Base-by-base conservation (phyloP, 2,329 filamentous ascomycete genomes). In the Nannizziopsis barbatae region DNA sequence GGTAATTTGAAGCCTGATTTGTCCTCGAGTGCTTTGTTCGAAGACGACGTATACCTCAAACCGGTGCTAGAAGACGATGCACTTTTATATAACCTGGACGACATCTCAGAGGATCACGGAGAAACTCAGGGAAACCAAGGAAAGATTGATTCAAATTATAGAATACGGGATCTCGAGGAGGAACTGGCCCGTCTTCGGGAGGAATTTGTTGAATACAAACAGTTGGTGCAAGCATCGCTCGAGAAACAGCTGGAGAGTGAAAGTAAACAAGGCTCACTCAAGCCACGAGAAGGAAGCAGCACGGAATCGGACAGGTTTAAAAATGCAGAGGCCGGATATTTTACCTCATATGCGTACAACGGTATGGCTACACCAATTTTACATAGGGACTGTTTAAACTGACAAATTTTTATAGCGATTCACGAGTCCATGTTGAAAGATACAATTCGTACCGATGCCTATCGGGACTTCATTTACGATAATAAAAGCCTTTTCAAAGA, bases 401-500 rank as follows among this genome's bases (percentile, higher is more conserved):
- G 20, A 40, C 49, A 33, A 43, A 37, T 35, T 20, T 50, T 5
- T 14, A n/a, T 61, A 84, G 86, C 87, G 50, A 95, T 96, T 49
- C 89, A 96, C 64, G 87, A 95, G 62, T 88, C 84, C 6, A 96
- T 96, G 89, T 76, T 96, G 53, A 94, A 95, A 64, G 89, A 96
- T 61, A 74, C 78, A 0, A 75, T 95, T 36, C 83, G 89, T 45
- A 96, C 89, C 9, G 85, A 95, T 59, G 83, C 86, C 2, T 96
- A 96, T 68, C 81, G 89, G 40, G 88, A 96, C 67, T 95, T 95
- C 63, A 88, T 95, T 60, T 95, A 95, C 69, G 79, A 81, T 56
- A 87, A 95, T 70, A 92, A 94, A 65, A 73, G 86, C 55, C 70
- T 95, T 2, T 95, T 95, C 67, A 79, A 81, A 30, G 85, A 80